Evolutionary conservation across 345 rosid genomes (phyloP), one percentile per base, ranked within the genome.

Genomic region (Citrus glauca): DNA sequence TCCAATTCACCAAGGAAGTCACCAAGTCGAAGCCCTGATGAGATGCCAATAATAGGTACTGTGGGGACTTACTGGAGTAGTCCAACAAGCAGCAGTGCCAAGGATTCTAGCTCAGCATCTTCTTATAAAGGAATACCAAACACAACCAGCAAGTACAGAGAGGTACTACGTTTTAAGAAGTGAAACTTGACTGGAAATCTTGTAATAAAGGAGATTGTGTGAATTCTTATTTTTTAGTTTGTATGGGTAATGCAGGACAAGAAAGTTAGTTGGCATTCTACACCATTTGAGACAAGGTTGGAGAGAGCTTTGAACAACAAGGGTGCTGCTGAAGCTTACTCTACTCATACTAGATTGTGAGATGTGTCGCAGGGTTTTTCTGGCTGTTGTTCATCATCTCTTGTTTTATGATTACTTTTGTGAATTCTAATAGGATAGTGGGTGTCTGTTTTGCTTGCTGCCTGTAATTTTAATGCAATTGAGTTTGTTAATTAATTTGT

Each of bases 261-360:
- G 84, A 90, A 80, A 69, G 98, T 94, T 81, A 91, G 90, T 60
- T 94, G 95, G 98, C 90, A 94, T 70, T 88, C 95, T 32, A 96
- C 98, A 16, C 99, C 99, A 50, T 96, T 92, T 77, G 98, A 92
- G 85, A 89, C 90, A 11, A 89, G 97, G 88, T 82, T 96, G 86
- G 99, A 96, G 89, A 91, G 91, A 90, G 98, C 97, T 86, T 82
- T 96, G 91, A 84, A 81, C 71, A 84, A 81, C 71, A 82, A 84
- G 76, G 81, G 60, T 73, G 77, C 84, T 79, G 81, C 68, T 66
- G 62, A 55, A 38, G 78, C 74, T 19, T 57, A 22, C 74, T 71
- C 73, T 55, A 69, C 62, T 40, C 72, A 13, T 48, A 13, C 40
- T 50, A 28, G 57, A 28, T 70, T 4, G 65, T 32, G 37, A 78